Percentiles rank a stretch among this genome's conserved stretches.
phyloP scores from a whole-genome alignment of 2,329 filamentous ascomycete species.

The Colletotrichum sp. region DNA sequence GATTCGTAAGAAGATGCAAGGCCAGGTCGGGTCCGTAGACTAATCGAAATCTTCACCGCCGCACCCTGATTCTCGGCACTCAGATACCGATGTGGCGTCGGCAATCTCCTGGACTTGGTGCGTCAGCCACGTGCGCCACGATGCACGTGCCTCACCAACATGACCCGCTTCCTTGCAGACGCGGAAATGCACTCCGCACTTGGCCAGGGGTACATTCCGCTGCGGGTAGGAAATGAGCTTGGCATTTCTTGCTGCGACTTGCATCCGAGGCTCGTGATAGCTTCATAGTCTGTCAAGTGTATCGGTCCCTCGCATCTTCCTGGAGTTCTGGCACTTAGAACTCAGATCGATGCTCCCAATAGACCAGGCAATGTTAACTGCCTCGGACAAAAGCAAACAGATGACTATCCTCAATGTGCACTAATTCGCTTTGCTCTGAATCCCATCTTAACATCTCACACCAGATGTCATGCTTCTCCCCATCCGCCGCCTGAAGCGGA shows the following conservation, averaged over 20 bases:
- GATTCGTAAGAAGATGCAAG: not conserved
- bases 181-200: not conserved
- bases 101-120: not conserved
- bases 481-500: not conserved
- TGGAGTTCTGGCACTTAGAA: not conserved
- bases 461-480: conserved; percentile 1
- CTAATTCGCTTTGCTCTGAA: not conserved
- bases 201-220: not conserved
- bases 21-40: not conserved
- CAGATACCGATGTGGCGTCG: not conserved
- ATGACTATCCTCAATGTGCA: not conserved
- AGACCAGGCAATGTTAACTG: not conserved
- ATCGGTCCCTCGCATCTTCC: not conserved
- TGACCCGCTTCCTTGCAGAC: not conserved
- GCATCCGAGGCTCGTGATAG: not conserved
- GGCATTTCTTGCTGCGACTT: not conserved
- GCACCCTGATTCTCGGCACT: not conserved
- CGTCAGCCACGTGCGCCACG: not conserved
- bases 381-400: not conserved
- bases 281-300: not conserved
- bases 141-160: not conserved
- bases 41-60: not conserved
- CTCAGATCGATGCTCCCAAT: rapidly evolving
- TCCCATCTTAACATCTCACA: not conserved
- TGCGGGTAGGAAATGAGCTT: not conserved